Evolutionary conservation across 2,329 filamentous ascomycete genomes (phyloP).

Genomic region (Penicillium sp.): DNA sequence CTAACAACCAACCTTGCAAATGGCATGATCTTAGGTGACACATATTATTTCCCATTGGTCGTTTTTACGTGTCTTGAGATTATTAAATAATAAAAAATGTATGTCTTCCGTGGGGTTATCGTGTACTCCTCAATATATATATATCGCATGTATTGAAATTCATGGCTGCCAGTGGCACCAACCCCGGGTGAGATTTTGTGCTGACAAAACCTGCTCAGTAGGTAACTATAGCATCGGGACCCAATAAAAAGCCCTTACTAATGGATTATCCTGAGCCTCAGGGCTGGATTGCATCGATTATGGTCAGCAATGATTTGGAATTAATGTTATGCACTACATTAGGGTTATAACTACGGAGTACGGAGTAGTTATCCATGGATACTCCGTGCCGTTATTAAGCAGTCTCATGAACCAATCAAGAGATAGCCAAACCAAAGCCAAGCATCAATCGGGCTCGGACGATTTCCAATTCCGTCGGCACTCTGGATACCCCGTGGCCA

Average conservation of each 20-base stretch:
- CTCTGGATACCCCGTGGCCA: conserved; percentile 15
- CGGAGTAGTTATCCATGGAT: too few species aligned
- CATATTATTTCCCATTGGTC: background rate
- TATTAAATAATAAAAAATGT: background rate
- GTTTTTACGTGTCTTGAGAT: too few species aligned
- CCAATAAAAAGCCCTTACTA: background rate
- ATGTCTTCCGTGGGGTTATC: background rate
- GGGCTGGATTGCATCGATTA: background rate
- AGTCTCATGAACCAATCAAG: conserved; percentile 14
- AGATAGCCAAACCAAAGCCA: background rate
- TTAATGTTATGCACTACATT: background rate
- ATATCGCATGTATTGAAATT: background rate
- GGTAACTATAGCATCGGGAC: background rate
- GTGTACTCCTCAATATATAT: background rate
- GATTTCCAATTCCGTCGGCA: conserved; percentile 9
- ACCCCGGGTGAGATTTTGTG: background rate
- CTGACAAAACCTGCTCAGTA: background rate
- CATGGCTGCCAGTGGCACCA: background rate
- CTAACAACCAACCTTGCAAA: background rate
- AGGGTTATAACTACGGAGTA: too few species aligned
- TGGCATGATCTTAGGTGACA: background rate
- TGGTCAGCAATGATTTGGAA: background rate
- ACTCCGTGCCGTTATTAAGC: background rate
- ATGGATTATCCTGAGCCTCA: too few species aligned
- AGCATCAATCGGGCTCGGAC: conserved; percentile 14